phyloP scores from a whole-genome alignment of 2,329 filamentous ascomycete genomes.

The Stagonosporopsis cucurbitacearum region DNA sequence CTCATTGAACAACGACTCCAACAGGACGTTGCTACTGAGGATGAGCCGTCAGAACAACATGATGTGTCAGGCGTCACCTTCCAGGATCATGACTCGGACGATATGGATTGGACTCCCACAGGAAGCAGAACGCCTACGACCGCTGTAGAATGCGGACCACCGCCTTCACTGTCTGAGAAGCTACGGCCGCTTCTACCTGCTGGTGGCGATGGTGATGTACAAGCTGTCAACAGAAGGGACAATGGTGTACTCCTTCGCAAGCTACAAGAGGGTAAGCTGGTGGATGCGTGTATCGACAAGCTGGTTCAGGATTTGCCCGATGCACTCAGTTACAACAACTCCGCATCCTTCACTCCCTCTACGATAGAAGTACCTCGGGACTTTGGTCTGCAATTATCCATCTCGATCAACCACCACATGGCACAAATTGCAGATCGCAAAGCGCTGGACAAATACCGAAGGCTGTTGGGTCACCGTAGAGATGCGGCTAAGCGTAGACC shows the following conservation, averaged over 20 bases:
- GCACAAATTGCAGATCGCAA: constrained; percentile 48
- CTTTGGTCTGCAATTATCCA: constrained; percentile 46
- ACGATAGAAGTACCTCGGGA: constrained; percentile 49
- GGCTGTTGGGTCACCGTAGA: constrained; percentile 46
- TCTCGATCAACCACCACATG: constrained; percentile 49
- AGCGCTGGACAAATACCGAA: constrained; percentile 46
- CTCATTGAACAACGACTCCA: constrained; percentile 42
- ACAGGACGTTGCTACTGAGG: constrained; percentile 23
- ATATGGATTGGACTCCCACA: constrained; percentile 49
- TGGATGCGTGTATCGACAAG: constrained; percentile 48
- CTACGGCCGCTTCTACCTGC: constrained; percentile 41
- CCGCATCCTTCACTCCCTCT: constrained; percentile 46
- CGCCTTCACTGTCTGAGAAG: constrained; percentile 37
- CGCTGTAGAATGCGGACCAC: constrained; percentile 40
- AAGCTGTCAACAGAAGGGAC: constrained; percentile 29
- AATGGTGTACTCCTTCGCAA: constrained; percentile 44
- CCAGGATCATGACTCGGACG: constrained; percentile 43
- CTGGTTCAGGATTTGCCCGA: constrained; percentile 46
- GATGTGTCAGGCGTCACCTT: constrained; percentile 21
- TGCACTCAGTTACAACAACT: constrained; percentile 44
- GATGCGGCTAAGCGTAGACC: constrained; percentile 40
- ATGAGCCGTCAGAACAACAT: constrained; percentile 13
- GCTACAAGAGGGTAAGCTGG: constrained; percentile 44
- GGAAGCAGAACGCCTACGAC: constrained; percentile 37
- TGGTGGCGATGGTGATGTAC: constrained; percentile 33